Evolutionary conservation across 352 stramenopile genomes (phyloP), one percentile per base, ranked within the genome.

Genomic region (Vaucheria bursata): DNA sequence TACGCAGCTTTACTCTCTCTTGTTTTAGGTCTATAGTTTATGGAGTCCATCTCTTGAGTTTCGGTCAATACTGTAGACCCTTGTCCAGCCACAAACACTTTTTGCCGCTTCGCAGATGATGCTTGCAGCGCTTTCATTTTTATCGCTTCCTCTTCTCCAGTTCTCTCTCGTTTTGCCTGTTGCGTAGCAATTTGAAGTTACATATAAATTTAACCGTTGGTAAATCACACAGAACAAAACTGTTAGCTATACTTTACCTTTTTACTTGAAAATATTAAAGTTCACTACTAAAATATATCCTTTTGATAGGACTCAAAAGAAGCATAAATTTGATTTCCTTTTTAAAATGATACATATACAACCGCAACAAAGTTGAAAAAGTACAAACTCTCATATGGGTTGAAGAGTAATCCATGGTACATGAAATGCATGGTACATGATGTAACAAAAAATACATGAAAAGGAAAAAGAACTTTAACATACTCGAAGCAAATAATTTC

Each of bases 1-100:
- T 72, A 72, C 4, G 65, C 65, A 38, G 65, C 65, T 6, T 70
- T 80, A 71, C 87, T 95, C 75, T 95, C 88, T 1, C 86, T 80
- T 49, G 90, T 97, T 78, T 89, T 92, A 1, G 93, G 93, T 0
- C 84, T 79, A 82, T 97, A 97, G 49, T 88, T 87, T 31, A 90
- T 87, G 59, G 86, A 87, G 68, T 88, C 80, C 39, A 85, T 69
- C 36, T 83, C 78, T 74, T 86, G 39, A 40, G 76, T 81, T 71
- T 84, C 79, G 35, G 82, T 82, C 32, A 86, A 72, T 53, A 86
- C 76, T 6, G 82, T 85, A 4, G 80, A 71, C n/a, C 81, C 78
- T 35, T 78, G 77, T 38, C 78, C 81, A 5, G 78, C 78, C 6
- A 82, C 75, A 78, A 86, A 85, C 18, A 81, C 69, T 33, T 67